These are phyloP conservation scores for Alternaria rosae DNA, from an alignment of 2,329 filamentous ascomycete species.

Conservation along the genomic window DNA sequence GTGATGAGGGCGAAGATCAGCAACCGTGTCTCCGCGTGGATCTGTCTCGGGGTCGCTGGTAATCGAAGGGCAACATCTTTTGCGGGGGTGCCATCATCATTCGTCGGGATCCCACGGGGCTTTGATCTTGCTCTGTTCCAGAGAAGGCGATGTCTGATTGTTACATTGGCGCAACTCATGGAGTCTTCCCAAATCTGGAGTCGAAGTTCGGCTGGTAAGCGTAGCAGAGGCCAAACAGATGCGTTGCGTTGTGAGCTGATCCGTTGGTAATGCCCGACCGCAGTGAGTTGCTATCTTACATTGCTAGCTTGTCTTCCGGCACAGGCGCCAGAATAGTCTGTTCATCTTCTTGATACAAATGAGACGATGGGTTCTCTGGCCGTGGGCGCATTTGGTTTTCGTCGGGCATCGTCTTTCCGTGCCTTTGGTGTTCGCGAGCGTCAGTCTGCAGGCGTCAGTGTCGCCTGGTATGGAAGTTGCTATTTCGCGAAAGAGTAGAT, in stretches of 20 bases:
- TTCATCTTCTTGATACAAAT: neutral
- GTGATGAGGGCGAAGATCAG: neutral
- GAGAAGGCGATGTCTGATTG: neutral
- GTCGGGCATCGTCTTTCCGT: no score
- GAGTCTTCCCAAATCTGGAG: neutral
- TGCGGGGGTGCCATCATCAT: no score
- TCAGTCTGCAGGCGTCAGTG: neutral
- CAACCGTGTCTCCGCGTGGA: neutral
- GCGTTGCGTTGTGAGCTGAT: neutral
- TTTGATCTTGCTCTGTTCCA: no score
- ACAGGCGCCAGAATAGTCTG: no score
- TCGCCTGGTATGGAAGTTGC: neutral
- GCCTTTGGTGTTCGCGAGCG: neutral
- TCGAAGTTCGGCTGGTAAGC: neutral
- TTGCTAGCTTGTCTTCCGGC: neutral
- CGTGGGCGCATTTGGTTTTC: neutral
- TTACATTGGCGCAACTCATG: neutral
- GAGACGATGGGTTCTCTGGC: neutral
- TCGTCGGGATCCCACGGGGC: no score
- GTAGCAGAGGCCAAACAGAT: neutral
- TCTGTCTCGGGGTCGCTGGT: neutral
- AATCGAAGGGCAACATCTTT: neutral
- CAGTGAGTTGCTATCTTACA: neutral
- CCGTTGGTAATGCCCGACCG: neutral
- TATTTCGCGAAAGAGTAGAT: neutral